Evolutionary conservation across 148 eudicot genomes (phyloP), one percentile per base, ranked within the genome.

Genomic region (Rhododendron mucronatum): DNA sequence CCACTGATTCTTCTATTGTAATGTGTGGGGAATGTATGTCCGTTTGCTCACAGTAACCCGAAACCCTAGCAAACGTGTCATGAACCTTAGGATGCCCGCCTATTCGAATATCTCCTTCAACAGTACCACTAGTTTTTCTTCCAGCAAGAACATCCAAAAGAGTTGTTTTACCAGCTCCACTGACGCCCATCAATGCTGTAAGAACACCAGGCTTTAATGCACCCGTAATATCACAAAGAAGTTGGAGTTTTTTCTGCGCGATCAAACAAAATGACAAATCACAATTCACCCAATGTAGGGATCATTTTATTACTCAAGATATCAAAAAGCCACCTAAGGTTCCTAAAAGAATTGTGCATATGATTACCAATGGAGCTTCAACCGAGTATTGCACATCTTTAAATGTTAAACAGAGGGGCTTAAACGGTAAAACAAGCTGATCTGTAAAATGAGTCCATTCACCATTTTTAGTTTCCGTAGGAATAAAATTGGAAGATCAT

Each of bases 131-230:
- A 41, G 96, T 95, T 89, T 96, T 96, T 87, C 98, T 92, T 84
- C 99, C 98, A 47, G 98, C 84, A 59, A 96, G 94, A 84, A 96
- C 98, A 89, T 96, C 98, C 45, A 96, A 88, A 86, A 96, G 98
- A n/a, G 99, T 96, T 26, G 98, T 96, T 88, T 96, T 96, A 21
- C 99, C 99, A 84, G 99, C 95, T 78, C 99, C 99, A 90, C 98
- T 96, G 77, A 95, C 93, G 55, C 99, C 99, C 98, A 95, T 95
- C 75, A 96, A 90, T 33, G 98, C 98, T 45, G 98, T 92, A 84
- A 96, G 95, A 83, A 94, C 93, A 84, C 98, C 98, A 28, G 99
- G 98, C 87, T 88, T 92, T 76, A 95, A 92, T 86, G 93, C 92
- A 81, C 98, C 99, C 14, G 95, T 91, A 26, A 96, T 88, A 84